phyloP scores from a whole-genome alignment of 2,329 filamentous ascomycete species.

The Chrysoporthe puriensis region DNA sequence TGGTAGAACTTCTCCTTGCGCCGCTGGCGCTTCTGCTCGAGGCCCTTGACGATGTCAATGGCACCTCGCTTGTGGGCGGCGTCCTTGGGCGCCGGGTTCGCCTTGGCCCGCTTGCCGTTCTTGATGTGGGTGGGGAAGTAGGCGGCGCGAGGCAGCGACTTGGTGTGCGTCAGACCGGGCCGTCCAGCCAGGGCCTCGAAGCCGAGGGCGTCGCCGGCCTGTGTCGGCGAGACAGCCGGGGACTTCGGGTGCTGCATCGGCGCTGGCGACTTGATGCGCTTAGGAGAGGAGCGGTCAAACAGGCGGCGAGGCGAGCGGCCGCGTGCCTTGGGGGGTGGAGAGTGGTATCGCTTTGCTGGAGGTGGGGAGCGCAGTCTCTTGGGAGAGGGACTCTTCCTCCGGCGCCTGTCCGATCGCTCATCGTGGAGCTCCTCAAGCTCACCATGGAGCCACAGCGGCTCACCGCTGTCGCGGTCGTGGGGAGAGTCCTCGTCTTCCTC shows the following conservation, averaged over 20 bases:
- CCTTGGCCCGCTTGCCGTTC: slow-evolving; percentile 35
- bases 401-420: slow-evolving; percentile 53
- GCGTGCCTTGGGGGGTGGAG: slow-evolving; percentile 55
- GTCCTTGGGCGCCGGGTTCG: slow-evolving; percentile 46
- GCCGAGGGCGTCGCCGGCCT: slow-evolving; percentile 44
- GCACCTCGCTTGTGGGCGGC: slow-evolving; percentile 78
- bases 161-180: slow-evolving; percentile 74
- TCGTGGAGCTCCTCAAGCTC: slow-evolving; percentile 69
- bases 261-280: slow-evolving; percentile 71
- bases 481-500: slow-evolving; percentile 75
- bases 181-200: slow-evolving; percentile 57
- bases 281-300: slow-evolving; percentile 71
- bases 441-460: slow-evolving; percentile 71
- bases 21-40: slow-evolving; percentile 91
- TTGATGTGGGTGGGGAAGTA: slow-evolving; percentile 66
- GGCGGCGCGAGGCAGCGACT: slow-evolving; percentile 81
- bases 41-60: slow-evolving; percentile 94
- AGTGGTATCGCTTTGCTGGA: slow-evolving; percentile 52
- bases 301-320: slow-evolving; percentile 61
- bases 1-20: slow-evolving; percentile 91
- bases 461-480: slow-evolving; percentile 65
- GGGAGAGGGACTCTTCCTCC: slow-evolving; percentile 61
- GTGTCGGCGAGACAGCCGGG: slow-evolving; percentile 50
- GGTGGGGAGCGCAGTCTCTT: slow-evolving; percentile 61
- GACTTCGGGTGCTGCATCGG: slow-evolving; percentile 58